Percentiles rank a stretch among this genome's conserved stretches.
Conservation (phyloP, 331 rosid genomes). For the Phaseolus coccineus region DNA sequence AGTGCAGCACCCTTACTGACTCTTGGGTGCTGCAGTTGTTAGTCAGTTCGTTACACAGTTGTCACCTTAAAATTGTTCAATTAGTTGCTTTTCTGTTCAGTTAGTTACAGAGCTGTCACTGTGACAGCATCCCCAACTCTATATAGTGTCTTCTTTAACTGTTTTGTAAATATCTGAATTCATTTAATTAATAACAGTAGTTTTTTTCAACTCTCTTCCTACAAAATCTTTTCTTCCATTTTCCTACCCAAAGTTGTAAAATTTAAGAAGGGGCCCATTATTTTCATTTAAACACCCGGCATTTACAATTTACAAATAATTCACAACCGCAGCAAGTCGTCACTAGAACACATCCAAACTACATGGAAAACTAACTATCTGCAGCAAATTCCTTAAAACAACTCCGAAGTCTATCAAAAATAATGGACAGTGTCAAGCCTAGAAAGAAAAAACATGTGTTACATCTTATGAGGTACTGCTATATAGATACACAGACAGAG, state of each 20-base stretch:
- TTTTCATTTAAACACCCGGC: not conserved
- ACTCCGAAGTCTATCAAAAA: constrained; percentile 1
- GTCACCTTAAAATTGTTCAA: no score
- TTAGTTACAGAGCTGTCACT: no score
- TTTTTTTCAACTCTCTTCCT: no score
- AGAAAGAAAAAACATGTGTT: not conserved
- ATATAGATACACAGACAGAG: not conserved
- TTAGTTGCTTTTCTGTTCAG: no score
- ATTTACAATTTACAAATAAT: not conserved
- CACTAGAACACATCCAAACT: not conserved
- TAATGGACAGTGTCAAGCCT: not conserved
- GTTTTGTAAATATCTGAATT: no score
- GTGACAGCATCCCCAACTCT: no score
- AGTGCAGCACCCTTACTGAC: not conserved
- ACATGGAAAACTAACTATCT: not conserved
- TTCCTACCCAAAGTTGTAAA: not conserved
- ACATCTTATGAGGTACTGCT: not conserved
- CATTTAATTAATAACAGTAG: no score
- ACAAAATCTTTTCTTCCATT: not conserved
- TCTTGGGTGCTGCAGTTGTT: no score
- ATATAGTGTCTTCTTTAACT: no score
- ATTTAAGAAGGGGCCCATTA: not conserved
- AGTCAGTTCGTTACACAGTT: no score
- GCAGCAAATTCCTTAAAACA: not conserved
- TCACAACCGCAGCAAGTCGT: constrained; percentile 8